Percentiles rank a stretch among this genome's conserved stretches.
phyloP scores from a whole-genome alignment of 2,329 filamentous ascomycete species.

The Xenosphaeropsis pyriputrescens region DNA sequence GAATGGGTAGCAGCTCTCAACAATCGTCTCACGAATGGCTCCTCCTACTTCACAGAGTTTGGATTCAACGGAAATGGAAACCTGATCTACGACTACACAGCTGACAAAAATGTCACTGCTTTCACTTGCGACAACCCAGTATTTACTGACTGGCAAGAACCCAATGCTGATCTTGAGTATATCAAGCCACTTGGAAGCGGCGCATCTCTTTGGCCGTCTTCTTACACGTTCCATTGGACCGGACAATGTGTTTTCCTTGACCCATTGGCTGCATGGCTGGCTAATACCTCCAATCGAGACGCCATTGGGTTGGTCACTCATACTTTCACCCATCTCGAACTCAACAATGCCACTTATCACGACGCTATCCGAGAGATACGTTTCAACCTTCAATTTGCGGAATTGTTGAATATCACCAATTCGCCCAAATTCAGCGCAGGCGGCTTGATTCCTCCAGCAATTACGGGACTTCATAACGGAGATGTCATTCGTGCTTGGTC shows the following conservation, averaged over 20 bases:
- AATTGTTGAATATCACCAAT: constrained; percentile 34
- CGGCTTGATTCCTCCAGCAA: constrained; percentile 46
- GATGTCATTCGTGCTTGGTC: constrained; percentile 42
- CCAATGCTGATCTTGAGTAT: constrained; percentile 19
- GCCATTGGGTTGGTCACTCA: constrained; percentile 41
- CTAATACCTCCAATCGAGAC: constrained; percentile 30
- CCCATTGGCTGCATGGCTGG: constrained; percentile 34
- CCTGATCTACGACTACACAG: constrained; percentile 18
- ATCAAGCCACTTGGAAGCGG: constrained; percentile 31
- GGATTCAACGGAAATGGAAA: constrained; percentile 38
- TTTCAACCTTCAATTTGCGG: constrained; percentile 33
- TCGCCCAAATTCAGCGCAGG: constrained; percentile 31
- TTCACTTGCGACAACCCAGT: neutral
- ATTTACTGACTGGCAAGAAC: neutral
- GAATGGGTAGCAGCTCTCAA: constrained; percentile 25
- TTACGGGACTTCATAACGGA: constrained; percentile 48
- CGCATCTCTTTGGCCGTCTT: constrained; percentile 27
- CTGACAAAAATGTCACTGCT: neutral
- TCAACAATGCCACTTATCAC: constrained; percentile 42
- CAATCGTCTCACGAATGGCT: constrained; percentile 27
- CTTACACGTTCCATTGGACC: constrained; percentile 5
- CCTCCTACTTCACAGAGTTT: constrained; percentile 33
- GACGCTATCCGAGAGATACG: constrained; percentile 40
- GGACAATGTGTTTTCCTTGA: constrained; percentile 30
- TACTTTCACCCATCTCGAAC: constrained; percentile 42